A percentile compares a stretch with the other conserved stretches of the same genome.
Evolutionary conservation across 1,284 basidiomycete genomes (phyloP).

Genomic region (Butyriboletus appendiculatus): DNA sequence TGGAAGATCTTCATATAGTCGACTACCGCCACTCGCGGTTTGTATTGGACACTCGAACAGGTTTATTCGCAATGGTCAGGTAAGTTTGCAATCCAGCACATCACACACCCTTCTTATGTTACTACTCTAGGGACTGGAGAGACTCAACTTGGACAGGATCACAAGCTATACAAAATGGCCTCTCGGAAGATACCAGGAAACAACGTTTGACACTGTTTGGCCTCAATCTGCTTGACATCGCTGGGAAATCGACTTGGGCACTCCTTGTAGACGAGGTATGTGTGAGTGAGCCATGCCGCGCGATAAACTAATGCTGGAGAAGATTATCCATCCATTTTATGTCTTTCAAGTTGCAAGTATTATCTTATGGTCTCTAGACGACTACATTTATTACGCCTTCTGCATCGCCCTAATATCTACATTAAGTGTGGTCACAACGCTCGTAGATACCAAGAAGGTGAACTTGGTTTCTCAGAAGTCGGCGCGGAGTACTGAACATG

Average conservation of each 20-base stretch:
- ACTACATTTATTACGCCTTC: constrained; percentile 98
- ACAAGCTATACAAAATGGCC: constrained; percentile 62
- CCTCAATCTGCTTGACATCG: constrained; percentile 88
- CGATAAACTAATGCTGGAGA: constrained; percentile 15
- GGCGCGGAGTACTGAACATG: constrained; percentile 12
- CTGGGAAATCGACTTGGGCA: constrained; percentile 80
- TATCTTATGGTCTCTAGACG: constrained; percentile 90
- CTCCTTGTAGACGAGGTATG: constrained; percentile 89
- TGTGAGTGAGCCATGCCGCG: neutral
- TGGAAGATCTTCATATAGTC: constrained; percentile 59
- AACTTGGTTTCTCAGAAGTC: constrained; percentile 11
- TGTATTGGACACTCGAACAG: constrained; percentile 82
- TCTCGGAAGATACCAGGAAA: constrained; percentile 52
- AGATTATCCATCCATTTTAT: constrained; percentile 91
- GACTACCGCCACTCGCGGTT: constrained; percentile 93
- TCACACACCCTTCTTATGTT: constrained; percentile 7
- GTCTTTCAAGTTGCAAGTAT: constrained; percentile 99
- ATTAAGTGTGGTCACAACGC: constrained; percentile 83
- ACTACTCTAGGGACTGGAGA: constrained; percentile 79
- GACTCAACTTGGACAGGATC: constrained; percentile 79
- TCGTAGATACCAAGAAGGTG: constrained; percentile 92
- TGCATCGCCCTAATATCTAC: constrained; percentile 94
- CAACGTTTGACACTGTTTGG: constrained; percentile 84
- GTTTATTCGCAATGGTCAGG: constrained; percentile 84
- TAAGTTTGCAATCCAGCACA: constrained; percentile 29